Evolutionary conservation across 441 rosid genomes (phyloP), one percentile per base, ranked within the genome.

Genomic region (Jatropha podagrica): DNA sequence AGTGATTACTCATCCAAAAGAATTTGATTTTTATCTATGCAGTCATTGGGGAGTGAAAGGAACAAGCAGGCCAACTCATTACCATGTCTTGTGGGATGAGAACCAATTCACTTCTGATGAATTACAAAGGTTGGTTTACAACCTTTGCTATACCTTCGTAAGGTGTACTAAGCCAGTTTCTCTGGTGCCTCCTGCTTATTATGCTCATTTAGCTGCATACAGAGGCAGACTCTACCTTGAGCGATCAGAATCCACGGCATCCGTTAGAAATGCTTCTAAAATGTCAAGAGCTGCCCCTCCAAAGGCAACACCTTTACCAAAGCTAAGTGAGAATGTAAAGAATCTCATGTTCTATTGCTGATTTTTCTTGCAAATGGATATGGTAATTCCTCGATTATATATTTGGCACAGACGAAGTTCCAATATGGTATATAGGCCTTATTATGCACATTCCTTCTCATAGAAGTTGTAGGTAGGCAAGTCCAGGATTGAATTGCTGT

Each of bases 1-100:
- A 4, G 73, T 51, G 32, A 89, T 90, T 51, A 91, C 97, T 65
- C 98, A 95, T 72, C 95, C 97, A 0, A 86, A 74, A 0, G 92
- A 93, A 77, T 93, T 90, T 0, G 99, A 95, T 46, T 95, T 95
- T 79, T 95, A 83, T 62, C 78, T 95, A 14, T 91, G 92, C 76
- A 93, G 99, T 71, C 99, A 92, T 42, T 46, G 75, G 70, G 74
- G 83, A n/a, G 51, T 81, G n/a, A 79, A 94, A 92, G 98, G 97
- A 67, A 94, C 97, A 10, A 92, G 95, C 52, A 79, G 95, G 72
- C 97, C 97, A 12, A 84, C 96, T 0, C 98, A 91, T 77, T 94
- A 94, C 81, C 97, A 94, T 73, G 90, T 94, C 15, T 81, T 92
- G 41, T 73, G 74, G 73, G 98, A 94, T 78, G 96, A 92, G 79